Base-by-base conservation (phyloP, 495 filamentous ascomycete genomes). In the Parathielavia hyrcaniae region DNA sequence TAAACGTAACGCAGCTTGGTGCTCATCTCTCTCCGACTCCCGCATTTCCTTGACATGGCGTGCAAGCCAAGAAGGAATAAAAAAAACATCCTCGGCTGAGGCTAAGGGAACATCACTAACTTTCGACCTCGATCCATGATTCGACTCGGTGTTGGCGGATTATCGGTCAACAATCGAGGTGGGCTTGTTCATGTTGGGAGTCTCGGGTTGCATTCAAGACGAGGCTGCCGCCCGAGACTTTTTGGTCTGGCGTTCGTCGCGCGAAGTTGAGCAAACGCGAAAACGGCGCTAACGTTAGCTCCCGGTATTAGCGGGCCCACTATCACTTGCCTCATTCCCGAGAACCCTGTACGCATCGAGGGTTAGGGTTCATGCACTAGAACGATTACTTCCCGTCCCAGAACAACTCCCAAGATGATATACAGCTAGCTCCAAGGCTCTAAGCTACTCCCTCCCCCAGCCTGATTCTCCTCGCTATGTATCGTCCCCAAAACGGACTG, bases 101-200 rank as follows among this genome's bases (percentile, higher is more conserved):
- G 30, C 16, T 9, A 54, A 60, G 35, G 51, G 12, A 58, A 16
- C 23, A 57, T 14, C 39, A 64, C 68, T 66, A 63, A 74, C 73
- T 71, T 71, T 59, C 73, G 67, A 60, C 71, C 73, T 52, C 73
- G 60, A 17, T 67, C 67, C 64, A 69, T 67, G 12, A 13, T 57
- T n/a, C n/a, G 9, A 41, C 4, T 12, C 14, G 1, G 20, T 9
- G 0, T 2, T 14, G 1, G 34, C 14, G 17, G 30, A 11, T 7
- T 14, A 5, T 48, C 44, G 43, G 7, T 2, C 1, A 26, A 26
- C 14, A 30, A 55, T 13, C 16, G 9, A 3, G 3, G 7, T 19
- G 35, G 14, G 6, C 32, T 19, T 14, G 26, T 7, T 26, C 26
- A 5, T 11, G 13, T 38, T 17, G 13, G 10, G 19, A 12, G 46